Evolutionary conservation across 148 eudicot genomes (phyloP).

Genomic region (Rhododendron molle): DNA sequence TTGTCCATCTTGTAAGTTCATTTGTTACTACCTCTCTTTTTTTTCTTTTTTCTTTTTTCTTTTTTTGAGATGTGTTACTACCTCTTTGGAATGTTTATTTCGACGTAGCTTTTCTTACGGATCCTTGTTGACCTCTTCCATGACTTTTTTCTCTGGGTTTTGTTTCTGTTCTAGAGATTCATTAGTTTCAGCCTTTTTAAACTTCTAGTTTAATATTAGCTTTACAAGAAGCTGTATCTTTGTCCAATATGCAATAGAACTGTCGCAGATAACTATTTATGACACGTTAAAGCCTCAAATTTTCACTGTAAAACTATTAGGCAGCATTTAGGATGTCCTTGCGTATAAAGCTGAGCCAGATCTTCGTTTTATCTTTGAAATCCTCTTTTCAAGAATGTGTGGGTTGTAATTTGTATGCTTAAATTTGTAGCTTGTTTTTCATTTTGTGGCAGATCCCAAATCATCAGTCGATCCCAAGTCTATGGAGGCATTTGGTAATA

Average conservation of each 20-base stretch:
- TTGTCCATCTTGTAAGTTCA: background rate
- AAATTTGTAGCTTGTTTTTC: background rate
- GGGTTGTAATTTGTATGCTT: background rate
- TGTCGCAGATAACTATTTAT: background rate
- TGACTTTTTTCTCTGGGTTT: background rate
- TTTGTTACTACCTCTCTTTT: background rate
- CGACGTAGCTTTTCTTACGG: background rate
- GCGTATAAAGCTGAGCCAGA: background rate
- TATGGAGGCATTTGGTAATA: slow-evolving; percentile 80
- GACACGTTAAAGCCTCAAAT: background rate
- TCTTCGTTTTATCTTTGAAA: background rate
- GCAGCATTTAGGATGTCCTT: background rate
- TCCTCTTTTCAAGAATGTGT: background rate
- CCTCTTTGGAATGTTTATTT: background rate
- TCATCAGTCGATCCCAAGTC: slow-evolving; percentile 60
- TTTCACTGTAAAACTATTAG: background rate
- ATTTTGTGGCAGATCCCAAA: slow-evolving; percentile 58
- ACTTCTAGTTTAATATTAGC: background rate
- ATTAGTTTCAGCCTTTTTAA: background rate
- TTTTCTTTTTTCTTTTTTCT: too few relatives aligned
- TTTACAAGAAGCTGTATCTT: slow-evolving; percentile 1
- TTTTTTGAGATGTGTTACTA: too few relatives aligned
- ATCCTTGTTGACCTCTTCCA: background rate
- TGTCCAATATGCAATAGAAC: background rate
- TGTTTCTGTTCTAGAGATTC: background rate